A percentile compares a stretch with the other conserved stretches of the same genome.
phyloP scores from a whole-genome alignment of 2,329 filamentous ascomycete species.

The Diaporthe humulicola region DNA sequence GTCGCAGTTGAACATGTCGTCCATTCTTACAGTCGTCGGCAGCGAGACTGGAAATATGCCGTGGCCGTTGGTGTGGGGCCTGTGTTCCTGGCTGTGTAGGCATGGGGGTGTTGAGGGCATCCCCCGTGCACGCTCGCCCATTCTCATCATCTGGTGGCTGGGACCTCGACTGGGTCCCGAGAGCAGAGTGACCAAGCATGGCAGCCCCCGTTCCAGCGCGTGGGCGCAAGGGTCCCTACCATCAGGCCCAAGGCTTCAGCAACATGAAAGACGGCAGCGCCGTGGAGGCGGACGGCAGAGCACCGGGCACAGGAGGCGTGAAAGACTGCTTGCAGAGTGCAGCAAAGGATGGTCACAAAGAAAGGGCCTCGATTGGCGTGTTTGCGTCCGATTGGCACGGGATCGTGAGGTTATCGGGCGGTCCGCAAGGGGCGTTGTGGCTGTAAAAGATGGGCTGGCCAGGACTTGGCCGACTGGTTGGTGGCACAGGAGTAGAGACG shows the following conservation, averaged over 20 bases:
- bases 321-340: background rate
- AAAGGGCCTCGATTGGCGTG: background rate
- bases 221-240: constrained; percentile 3
- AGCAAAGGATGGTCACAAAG: background rate
- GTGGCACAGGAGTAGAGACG: background rate
- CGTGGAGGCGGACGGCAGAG: background rate
- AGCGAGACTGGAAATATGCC: background rate
- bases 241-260: background rate
- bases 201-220: constrained; percentile 35
- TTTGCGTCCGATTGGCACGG: background rate
- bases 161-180: constrained; percentile 26
- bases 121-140: constrained; percentile 6
- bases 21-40: background rate
- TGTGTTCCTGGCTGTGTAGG: background rate
- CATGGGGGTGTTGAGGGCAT: background rate
- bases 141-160: constrained; percentile 25
- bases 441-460: constrained; percentile 8
- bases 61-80: background rate
- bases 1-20: background rate
- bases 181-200: constrained; percentile 39
- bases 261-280: constrained; percentile 11
- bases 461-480: constrained; percentile 2
- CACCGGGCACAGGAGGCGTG: background rate
- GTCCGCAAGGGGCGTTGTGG: constrained; percentile 32
- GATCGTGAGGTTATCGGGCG: constrained; percentile 7